Evolutionary conservation across 768 basidiomycete genomes (phyloP).

Genomic region (Lentinula lateritia): DNA sequence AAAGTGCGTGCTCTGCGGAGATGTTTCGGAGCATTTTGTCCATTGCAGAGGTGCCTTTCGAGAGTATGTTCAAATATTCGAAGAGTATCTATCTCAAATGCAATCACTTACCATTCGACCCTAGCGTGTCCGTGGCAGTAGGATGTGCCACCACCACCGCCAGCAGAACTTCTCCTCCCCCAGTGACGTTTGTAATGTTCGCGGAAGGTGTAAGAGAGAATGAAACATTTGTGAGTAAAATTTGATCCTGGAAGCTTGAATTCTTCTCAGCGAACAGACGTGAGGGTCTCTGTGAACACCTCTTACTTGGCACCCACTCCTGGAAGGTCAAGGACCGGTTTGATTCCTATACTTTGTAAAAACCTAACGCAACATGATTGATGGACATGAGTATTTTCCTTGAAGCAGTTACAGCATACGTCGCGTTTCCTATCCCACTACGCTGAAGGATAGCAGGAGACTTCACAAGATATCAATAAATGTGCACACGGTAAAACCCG

Average conservation of each 20-base stretch:
- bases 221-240: conserved; percentile 11
- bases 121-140: conserved; percentile 10
- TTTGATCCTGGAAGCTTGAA: conserved; percentile 13
- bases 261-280: background rate
- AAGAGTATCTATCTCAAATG: no score
- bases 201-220: conserved; percentile 7
- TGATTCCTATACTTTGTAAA: conserved; percentile 10
- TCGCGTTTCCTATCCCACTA: conserved; percentile 13
- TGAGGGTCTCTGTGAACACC: background rate
- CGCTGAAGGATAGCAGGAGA: conserved; percentile 12
- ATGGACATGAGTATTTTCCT: background rate
- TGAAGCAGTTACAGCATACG: background rate
- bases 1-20: conserved; percentile 9
- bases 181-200: conserved; percentile 9
- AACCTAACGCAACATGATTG: background rate
- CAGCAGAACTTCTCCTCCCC: conserved; percentile 2
- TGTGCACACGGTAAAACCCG: no score
- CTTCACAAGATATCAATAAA: background rate
- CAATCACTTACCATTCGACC: conserved; percentile 7
- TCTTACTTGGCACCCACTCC: conserved; percentile 14
- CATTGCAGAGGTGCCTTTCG: background rate
- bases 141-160: conserved; percentile 11
- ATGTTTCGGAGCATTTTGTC: conserved; percentile 3
- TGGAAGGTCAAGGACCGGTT: conserved; percentile 12
- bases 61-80: background rate